Evolutionary conservation across 352 stramenopile species (phyloP), one percentile per base, ranked within the genome.

Genomic region (Pythium phragmiticola): DNA sequence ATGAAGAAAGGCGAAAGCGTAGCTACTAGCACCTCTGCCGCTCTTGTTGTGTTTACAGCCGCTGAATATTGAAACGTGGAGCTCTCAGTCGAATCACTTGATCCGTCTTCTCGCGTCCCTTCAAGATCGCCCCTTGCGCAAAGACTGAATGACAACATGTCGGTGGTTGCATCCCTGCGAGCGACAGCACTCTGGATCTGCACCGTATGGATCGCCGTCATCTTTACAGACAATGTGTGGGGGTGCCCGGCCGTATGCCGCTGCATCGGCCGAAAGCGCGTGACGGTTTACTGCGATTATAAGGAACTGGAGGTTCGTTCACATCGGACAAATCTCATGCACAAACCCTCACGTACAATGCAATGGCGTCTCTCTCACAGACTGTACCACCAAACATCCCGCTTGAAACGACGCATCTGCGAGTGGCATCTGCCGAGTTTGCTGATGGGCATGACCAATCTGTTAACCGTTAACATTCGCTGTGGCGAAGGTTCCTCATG

Each of bases 221-320:
- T 56, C 11, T 46, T 6, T 14, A 46, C 14, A 28, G 17, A 19
- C 17, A 53, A 19, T 39, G 12, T 17, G 49, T 42, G 2, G 42
- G 16, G 34, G 47, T 92, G 81, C 33, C 83, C 85, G 12, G 65
- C 61, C 0, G 68, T 74, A 23, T 92, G 83, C 30, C 69, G 84
- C 34, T 94, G 85, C 66, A 83, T 90, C 42, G 82, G 82, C 23
- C 66, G 70, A n/a, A 69, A 73, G 26, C 78, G 81, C 26, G 73
- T 92, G 19, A 82, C 80, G 16, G 84, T 94, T 11, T 87, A 90
- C 65, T 92, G 85, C 57, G 82, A 94, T 61, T 92, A 88, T 46
- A 80, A 78, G 26, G 78, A 65, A 1, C 78, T 94, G 41, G 53
- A 77, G 66, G 84, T 90, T 37, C 34, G 61, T 34, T 21, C 13